Conservation (phyloP, 1,284 basidiomycete species). For the Pholiota adiposa region DNA sequence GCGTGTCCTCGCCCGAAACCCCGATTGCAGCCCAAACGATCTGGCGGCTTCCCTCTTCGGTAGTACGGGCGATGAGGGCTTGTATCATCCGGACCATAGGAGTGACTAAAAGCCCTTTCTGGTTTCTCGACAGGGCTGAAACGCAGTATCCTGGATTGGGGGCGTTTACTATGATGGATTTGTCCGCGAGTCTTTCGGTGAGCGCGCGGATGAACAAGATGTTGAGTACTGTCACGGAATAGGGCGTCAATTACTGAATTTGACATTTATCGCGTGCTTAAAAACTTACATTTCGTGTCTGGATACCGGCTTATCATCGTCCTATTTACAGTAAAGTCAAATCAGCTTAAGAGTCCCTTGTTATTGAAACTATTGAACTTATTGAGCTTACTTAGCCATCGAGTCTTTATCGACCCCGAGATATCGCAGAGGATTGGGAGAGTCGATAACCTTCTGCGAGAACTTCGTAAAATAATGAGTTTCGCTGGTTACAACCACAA, state of each 20-base stretch:
- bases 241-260: not conserved
- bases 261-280: not conserved
- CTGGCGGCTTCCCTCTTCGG: slow-evolving; percentile 46
- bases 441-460: slow-evolving; percentile 28
- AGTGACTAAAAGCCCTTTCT: slow-evolving; percentile 17
- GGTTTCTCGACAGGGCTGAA: slow-evolving; percentile 41
- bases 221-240: slow-evolving; percentile 40
- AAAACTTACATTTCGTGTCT: slow-evolving; percentile 15
- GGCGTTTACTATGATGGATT: slow-evolving; percentile 39
- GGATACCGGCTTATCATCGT: slow-evolving; percentile 2
- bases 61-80: slow-evolving; percentile 32
- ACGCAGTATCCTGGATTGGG: slow-evolving; percentile 54
- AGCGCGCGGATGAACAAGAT: slow-evolving; percentile 47
- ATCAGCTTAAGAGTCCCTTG: not conserved
- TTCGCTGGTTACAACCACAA: slow-evolving; percentile 45
- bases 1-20: slow-evolving; percentile 18
- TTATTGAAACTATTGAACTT: not conserved
- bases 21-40: slow-evolving; percentile 45
- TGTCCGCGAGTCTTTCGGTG: slow-evolving; percentile 34
- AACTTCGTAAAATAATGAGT: slow-evolving; percentile 35
- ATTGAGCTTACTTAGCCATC: slow-evolving; percentile 28
- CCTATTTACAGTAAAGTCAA: not conserved
- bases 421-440: slow-evolving; percentile 32
- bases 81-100: slow-evolving; percentile 29
- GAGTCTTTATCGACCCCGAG: slow-evolving; percentile 33